Evolutionary conservation across 208 protist species (phyloP).

Genomic region (Entamoeba invadens): DNA sequence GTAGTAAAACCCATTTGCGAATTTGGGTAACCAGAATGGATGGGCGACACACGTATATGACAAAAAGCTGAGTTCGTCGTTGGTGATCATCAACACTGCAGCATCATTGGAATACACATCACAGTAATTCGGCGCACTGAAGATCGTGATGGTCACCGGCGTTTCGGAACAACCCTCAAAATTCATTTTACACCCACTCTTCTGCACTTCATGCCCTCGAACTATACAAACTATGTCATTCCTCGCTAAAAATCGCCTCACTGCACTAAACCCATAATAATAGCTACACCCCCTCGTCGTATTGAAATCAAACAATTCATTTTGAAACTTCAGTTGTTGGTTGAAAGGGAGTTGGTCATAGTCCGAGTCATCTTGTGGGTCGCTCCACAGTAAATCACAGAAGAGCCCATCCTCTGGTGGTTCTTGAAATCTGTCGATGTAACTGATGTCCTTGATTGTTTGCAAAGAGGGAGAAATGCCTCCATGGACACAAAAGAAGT

Average conservation of each 20-base stretch:
- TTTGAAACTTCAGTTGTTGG: background rate
- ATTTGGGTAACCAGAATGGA: background rate
- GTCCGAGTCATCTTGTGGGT: background rate
- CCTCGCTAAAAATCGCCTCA: background rate
- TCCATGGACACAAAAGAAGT: constrained; percentile 26
- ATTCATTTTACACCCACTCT: background rate
- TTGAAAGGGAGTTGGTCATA: background rate
- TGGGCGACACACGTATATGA: background rate
- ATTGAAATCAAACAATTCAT: background rate
- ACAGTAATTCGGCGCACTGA: constrained; percentile 5
- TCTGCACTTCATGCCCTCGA: background rate
- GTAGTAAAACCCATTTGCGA: background rate
- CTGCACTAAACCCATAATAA: background rate
- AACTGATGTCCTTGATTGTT: background rate
- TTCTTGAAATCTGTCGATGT: constrained; percentile 7
- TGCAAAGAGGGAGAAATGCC: constrained; percentile 2
- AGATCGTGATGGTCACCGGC: background rate
- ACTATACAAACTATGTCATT: background rate
- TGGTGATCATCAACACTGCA: background rate
- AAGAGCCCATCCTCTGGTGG: constrained; percentile 10
- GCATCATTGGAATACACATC: background rate
- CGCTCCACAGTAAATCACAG: constrained; percentile 25
- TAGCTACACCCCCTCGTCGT: background rate
- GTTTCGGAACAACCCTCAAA: background rate
- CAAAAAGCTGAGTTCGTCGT: background rate